Evolutionary conservation across 192 early-diverging fungal species (phyloP), one percentile per base, ranked within the genome.

Genomic region (Rhizophagus clarus): DNA sequence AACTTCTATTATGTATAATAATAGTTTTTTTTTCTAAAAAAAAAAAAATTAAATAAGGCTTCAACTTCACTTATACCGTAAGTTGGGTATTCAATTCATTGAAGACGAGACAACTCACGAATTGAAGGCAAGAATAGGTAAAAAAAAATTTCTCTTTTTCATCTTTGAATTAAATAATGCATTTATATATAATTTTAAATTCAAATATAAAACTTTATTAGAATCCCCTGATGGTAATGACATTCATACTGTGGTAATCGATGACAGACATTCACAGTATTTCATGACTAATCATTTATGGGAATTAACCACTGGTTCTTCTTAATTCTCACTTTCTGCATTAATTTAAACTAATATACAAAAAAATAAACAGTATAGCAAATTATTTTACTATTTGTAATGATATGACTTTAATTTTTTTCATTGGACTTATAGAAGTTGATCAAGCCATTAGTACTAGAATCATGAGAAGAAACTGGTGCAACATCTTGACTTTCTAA

Each of bases 361-460:
- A 45, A 45, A 12, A 45, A 12, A 45, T 40, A 40, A 40, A 40
- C 8, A 40, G 34, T 40, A 11, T 45, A 45, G 34, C 5, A 45
- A 1, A 1, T 45, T 45, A 12, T 45, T 40, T 40, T 40, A 8
- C 8, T 11, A 14, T 45, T 45, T 45, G 11, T 45, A 45, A 45
- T 45, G 42, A 45, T 82, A 17, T 51, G 64, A 40, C 37, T 49
- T 64, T 70, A 79, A 75, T 77, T 45, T 76, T 89, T 89, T 77
- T 84, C 88, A 81, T 90, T 79, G 31, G 74, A 51, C 81, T 89
- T 90, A 92, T 94, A 98, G 83, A 88, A 98, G 93, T 98, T 98
- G 87, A 99, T 97, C 61, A 99, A 88, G 8, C 96, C 97, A 80
- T 98, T 98, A 79, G 98, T 99, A 22, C 93, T 94, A 69, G 95